phyloP scores from a whole-genome alignment of 164 flowering plant genomes.

The Liquidambar formosana region DNA sequence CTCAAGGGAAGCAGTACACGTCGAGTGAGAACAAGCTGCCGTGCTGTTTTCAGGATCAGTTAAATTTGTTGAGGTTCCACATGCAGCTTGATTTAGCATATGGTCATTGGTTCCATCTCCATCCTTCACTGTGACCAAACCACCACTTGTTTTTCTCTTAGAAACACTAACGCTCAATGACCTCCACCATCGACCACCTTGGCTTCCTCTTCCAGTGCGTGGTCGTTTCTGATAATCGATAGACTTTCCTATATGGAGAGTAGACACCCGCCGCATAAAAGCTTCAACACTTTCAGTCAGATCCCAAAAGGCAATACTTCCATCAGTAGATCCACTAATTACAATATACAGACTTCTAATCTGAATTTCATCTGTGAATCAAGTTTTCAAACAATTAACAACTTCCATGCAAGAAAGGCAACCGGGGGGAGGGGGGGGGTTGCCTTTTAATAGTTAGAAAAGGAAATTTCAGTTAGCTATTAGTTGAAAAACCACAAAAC shows the following conservation, averaged over 20 bases:
- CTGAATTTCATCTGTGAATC: slow-evolving; percentile 36
- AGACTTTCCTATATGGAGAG: slow-evolving; percentile 46
- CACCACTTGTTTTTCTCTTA: slow-evolving; percentile 25
- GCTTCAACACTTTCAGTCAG: slow-evolving; percentile 63
- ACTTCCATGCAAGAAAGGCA: background rate
- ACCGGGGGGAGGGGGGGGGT: background rate
- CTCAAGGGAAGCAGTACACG: slow-evolving; percentile 13
- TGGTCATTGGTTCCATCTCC: slow-evolving; percentile 19
- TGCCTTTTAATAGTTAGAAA: no score
- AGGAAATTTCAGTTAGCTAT: no score
- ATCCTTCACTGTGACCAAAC: slow-evolving; percentile 11
- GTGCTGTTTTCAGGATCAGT: slow-evolving; percentile 11
- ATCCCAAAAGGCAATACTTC: slow-evolving; percentile 95
- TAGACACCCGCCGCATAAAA: slow-evolving; percentile 56
- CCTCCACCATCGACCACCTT: slow-evolving; percentile 94
- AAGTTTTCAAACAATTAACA: slow-evolving; percentile 3
- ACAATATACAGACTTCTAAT: slow-evolving; percentile 46
- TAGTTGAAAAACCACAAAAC: no score
- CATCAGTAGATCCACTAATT: slow-evolving; percentile 94
- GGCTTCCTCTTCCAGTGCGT: slow-evolving; percentile 98
- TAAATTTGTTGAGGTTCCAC: slow-evolving; percentile 13
- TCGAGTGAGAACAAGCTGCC: slow-evolving; percentile 12
- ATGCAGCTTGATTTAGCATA: slow-evolving; percentile 1
- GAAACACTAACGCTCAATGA: slow-evolving; percentile 33
- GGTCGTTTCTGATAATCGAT: slow-evolving; percentile 80